These are phyloP conservation scores for Neopestalotiopsis sp. DNA, from an alignment of 2,329 filamentous ascomycete species.

Conservation along the genomic window DNA sequence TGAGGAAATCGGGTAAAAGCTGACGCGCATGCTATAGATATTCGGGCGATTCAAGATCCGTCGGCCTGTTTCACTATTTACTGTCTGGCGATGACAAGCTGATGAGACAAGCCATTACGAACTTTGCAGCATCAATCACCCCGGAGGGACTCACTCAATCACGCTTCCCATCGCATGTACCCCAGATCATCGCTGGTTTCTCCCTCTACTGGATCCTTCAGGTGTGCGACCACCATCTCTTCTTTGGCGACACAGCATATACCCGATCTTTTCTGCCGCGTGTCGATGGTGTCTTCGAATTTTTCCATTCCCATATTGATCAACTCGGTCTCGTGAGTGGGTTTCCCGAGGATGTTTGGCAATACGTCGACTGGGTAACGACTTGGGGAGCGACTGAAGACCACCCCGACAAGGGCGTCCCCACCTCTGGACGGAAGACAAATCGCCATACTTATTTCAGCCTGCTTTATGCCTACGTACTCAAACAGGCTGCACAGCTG, in stretches of 20 bases:
- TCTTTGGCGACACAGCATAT: constrained; percentile 40
- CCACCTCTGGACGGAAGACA: constrained; percentile 13
- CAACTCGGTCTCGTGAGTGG: constrained; percentile 10
- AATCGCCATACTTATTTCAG: constrained; percentile 30
- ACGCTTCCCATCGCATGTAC: constrained; percentile 41
- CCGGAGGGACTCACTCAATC: constrained; percentile 40
- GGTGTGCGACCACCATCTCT: constrained; percentile 42
- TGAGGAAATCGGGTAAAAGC: not conserved
- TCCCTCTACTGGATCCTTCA: constrained; percentile 44
- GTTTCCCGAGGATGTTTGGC: constrained; percentile 15
- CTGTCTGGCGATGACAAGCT: constrained; percentile 38
- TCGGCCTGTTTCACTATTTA: constrained; percentile 37
- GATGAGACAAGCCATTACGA: constrained; percentile 38
- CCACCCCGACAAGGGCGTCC: constrained; percentile 17
- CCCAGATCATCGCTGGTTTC: constrained; percentile 44
- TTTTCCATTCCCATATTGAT: constrained; percentile 27
- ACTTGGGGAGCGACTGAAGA: constrained; percentile 17
- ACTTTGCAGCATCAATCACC: constrained; percentile 29
- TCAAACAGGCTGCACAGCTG: constrained; percentile 40
- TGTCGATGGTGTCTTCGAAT: constrained; percentile 41
- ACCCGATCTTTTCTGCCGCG: constrained; percentile 36
- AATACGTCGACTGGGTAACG: constrained; percentile 17
- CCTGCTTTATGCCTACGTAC: constrained; percentile 43
- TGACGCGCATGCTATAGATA: not conserved
- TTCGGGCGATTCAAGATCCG: constrained; percentile 30